Base-by-base conservation (phyloP, 805 yeast species). In the Pichia ethanolica region DNA sequence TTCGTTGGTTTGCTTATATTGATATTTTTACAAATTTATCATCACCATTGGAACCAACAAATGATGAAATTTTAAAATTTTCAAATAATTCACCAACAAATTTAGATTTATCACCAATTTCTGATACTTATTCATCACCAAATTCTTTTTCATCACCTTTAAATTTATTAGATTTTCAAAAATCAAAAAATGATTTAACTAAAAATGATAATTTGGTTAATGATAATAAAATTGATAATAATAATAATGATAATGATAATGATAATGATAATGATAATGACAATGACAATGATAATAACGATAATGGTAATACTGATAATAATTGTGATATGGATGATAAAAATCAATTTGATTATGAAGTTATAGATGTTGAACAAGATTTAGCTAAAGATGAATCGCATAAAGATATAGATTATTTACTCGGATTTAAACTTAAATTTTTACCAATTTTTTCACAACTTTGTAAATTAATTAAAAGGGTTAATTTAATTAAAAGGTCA, bases 1-100 rank as follows among this genome's bases (percentile, higher is more conserved):
- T 76, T 54, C 65, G 89, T 46, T 82, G 89, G 87, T 83, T 80
- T 59, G 81, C 80, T 0, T 85, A 82, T 58, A 66, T 82, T 35
- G 89, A 83, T 57, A 77, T 82, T 3, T 69, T 84, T 25, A 83
- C 87, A 0, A 74, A 79, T 0, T 66, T 85, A 27, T 77, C 86
- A 1, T 74, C 87, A 0, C 74, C 85, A 3, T 50, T 64, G 39
- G 59, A 59, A 28, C 68, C 71, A 35, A 42, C 66, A 5, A 43
- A 46, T 1, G 59, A 53, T 2, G 68, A 65, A 28, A 12, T 65
- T 10, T 30, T 48, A 4, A 39, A 42, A 27, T 52, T 37, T 41
- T 37, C 48, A 47, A 58, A 42, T 35, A 47, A 34, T 28, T 12
- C 33, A 14, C 43, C 39, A n/a, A 25, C 39, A 12, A 32, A 25